phyloP scores from a whole-genome alignment of 148 eudicot species.

The Limonium bicolor region DNA sequence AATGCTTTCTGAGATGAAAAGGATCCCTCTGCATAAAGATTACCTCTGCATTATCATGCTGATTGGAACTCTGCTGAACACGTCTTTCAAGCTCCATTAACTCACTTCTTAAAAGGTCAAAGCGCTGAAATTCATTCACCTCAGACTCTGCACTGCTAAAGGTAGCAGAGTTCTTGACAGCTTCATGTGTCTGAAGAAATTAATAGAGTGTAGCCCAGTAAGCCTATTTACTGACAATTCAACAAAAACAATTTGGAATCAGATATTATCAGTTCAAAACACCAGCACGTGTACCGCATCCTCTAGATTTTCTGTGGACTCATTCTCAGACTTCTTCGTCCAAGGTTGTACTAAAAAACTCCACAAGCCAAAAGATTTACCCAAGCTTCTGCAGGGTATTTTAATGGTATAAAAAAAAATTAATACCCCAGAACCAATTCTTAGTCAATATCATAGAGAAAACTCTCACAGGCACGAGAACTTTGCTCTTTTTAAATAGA shows the following conservation, averaged over 20 bases:
- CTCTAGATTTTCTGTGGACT: conserved; percentile 18
- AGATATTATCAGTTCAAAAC: too few species aligned
- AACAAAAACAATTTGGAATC: too few species aligned
- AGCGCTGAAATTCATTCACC: conserved; percentile 66
- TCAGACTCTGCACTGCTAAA: conserved; percentile 20
- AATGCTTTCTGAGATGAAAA: too few species aligned
- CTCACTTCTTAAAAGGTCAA: conserved; percentile 80
- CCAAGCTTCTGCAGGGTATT: conserved; percentile 17
- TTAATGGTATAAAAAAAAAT: too few species aligned
- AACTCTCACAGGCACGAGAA: too few species aligned
- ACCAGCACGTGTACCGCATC: too few species aligned
- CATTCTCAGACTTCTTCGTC: conserved; percentile 29
- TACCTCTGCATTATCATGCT: conserved; percentile 61
- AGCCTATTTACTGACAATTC: too few species aligned
- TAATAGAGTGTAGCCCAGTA: too few species aligned
- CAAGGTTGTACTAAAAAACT: conserved; percentile 33
- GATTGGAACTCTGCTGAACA: conserved; percentile 64
- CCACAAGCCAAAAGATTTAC: conserved; percentile 58
- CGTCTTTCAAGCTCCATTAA: conserved; percentile 83
- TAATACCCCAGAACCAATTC: too few species aligned
- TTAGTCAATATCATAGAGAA: too few species aligned
- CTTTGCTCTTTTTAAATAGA: conserved; percentile 4
- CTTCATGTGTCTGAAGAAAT: conserved; percentile 42
- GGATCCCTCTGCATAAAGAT: too few species aligned
- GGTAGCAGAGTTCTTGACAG: conserved; percentile 13